phyloP scores from a whole-genome alignment of 352 stramenopile genomes.

The Salisapilia sapeloensis region DNA sequence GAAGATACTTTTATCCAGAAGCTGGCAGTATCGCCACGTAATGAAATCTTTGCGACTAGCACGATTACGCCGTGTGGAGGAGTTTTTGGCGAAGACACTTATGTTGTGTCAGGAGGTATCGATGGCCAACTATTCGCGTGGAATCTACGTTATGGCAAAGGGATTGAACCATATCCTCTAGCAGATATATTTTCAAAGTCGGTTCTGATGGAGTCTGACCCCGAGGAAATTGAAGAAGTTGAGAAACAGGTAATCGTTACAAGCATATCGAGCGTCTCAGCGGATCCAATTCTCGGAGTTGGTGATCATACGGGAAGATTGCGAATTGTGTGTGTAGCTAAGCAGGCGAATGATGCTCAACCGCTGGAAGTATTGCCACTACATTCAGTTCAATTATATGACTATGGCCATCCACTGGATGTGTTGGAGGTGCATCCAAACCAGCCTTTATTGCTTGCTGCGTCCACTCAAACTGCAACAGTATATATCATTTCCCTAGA shows the following conservation, averaged over 20 bases:
- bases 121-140: conserved; percentile 30
- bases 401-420: conserved; percentile 14
- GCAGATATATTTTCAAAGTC: too few species aligned
- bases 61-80: conserved; percentile 40
- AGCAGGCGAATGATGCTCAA: conserved; percentile 19
- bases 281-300: conserved; percentile 39
- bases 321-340: conserved; percentile 31
- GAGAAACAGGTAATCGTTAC: too few species aligned
- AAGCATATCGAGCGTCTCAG: too few species aligned
- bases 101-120: conserved; percentile 32
- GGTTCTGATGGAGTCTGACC: too few species aligned
- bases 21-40: too few species aligned
- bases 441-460: conserved; percentile 26
- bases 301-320: conserved; percentile 40
- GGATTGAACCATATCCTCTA: too few species aligned
- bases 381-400: conserved; percentile 31
- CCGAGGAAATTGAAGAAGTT: too few species aligned
- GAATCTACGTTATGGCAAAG: too few species aligned
- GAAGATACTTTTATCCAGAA: too few species aligned
- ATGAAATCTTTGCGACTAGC: too few species aligned
- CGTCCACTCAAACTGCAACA: conserved; percentile 19
- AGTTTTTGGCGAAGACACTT: conserved; percentile 14
- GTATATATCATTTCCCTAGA: conserved; percentile 54
- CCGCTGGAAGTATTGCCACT: conserved; percentile 42
- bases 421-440: conserved; percentile 37